Percentiles rank a stretch among this genome's conserved stretches.
Evolutionary conservation across 331 rosid genomes (phyloP).

Genomic region (Saraca asoca): DNA sequence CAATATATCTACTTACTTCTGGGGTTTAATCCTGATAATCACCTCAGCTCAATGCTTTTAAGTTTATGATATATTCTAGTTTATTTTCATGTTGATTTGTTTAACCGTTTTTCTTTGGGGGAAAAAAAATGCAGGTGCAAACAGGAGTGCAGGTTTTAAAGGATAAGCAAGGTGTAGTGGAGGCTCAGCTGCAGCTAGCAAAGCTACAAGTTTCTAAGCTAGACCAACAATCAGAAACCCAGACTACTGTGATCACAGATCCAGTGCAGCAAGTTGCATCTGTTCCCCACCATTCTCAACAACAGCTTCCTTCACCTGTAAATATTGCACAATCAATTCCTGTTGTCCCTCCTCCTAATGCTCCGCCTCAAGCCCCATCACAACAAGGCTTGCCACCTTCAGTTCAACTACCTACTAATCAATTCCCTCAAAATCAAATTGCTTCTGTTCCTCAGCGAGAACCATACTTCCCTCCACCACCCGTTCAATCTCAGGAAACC

Average conservation of each 20-base stretch:
- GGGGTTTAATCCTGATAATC: too few species aligned
- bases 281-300: constrained; percentile 59
- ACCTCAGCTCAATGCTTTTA: too few species aligned
- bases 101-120: constrained; percentile 16
- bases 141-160: constrained; percentile 66
- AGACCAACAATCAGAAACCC: constrained; percentile 52
- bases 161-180: constrained; percentile 69
- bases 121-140: constrained; percentile 63
- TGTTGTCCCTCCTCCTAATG: constrained; percentile 62
- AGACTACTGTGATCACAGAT: constrained; percentile 36
- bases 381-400: constrained; percentile 59
- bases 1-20: too few species aligned
- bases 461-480: constrained; percentile 58
- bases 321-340: constrained; percentile 57
- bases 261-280: constrained; percentile 54
- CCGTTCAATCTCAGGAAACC: constrained; percentile 64
- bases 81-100: background rate
- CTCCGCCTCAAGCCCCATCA: constrained; percentile 61
- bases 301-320: constrained; percentile 48
- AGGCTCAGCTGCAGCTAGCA: constrained; percentile 64
- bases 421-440: constrained; percentile 65
- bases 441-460: constrained; percentile 65
- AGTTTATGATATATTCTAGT: too few species aligned
- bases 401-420: constrained; percentile 56
- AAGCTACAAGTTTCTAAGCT: constrained; percentile 63